Base-by-base conservation (phyloP, 495 filamentous ascomycete genomes). In the Penicillium antarcticum region DNA sequence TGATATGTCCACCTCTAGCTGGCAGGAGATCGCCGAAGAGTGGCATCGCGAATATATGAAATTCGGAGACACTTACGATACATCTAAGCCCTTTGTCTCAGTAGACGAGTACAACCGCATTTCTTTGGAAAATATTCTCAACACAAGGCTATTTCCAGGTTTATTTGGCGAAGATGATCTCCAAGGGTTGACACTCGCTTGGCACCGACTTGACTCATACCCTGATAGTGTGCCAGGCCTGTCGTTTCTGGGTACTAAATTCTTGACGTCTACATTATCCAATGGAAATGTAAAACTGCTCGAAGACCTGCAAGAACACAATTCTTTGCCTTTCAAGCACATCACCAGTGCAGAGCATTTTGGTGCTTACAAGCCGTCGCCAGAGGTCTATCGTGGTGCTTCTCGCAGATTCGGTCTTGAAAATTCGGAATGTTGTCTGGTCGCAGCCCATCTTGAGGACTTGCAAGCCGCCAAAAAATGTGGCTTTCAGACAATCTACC, bases 281-380 rank as follows among this genome's bases (percentile, higher is more conserved):
- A 89, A 91, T 58, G 85, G 84, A 32, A 89, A 88, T 65, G 55
- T 73, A n/a, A 63, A 66, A n/a, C 73, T 88, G 7, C 70, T 89
- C 26, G 53, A 68, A 13, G 86, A 89, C 51, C 73, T 89, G 37
- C 60, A 77, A 23, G 49, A 52, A 26, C 61, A 77, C 45, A 81
- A 72, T 21, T 57, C 67, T 33, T 74, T 89, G 42, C 73, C 75
- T 2, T 89, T 85, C 58, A 70, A 74, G 42, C 66, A 70, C 33
- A 62, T 88, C 48, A 73, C 81, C 47, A 84, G 77, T 19, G 77
- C 80, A 7, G 86, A 82, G 63, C 75, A 82, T 57, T 87, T 87
- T 55, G 68, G 71, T 38, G 81, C 79, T 11, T 89, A 89, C 62
- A 91, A 91, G 65, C 87, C 87, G 8, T 72, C 77, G 52, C 76